Base-by-base conservation (phyloP, 2,329 filamentous ascomycete species). In the Fusarium scirpi region DNA sequence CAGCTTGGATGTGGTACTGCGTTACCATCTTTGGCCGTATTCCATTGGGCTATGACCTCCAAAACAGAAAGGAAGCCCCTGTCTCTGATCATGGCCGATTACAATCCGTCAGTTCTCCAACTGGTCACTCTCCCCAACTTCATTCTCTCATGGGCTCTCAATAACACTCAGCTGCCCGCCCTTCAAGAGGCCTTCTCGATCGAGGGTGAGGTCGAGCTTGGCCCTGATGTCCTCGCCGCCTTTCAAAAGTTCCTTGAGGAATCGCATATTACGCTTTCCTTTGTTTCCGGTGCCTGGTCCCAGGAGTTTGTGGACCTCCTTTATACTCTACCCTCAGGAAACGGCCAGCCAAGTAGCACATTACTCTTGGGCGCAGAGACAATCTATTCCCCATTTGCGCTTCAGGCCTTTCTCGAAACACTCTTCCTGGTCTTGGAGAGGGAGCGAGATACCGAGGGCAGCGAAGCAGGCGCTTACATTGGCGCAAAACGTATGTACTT, bases 401-500 rank as follows among this genome's bases (percentile, higher is more conserved):
- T 94, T 24, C 82, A 83, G 38, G 85, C 89, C 0, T 96, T 95
- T 76, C 88, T 90, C 1, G 87, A 91, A 41, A 89, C 90, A 7
- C 82, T 94, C 15, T 84, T 91, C 44, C 81, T 81, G 6, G 81
- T 93, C 18, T 80, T 94, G 46, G 76, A 83, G 22, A 80, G 80
- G 52, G 84, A 89, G 52, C 59, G 65, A 34, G 34, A 51, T 6
- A 58, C 61, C 3, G 71, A 76, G 4, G 76, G 76, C 6, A 82
- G 84, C 53, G 81, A 82, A 54, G 87, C 89, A 0, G 86, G 86
- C 51, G 89, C 91, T 2, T 82, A 94, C 22, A 86, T 95, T 8
- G 92, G 87, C 5, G 93, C 93, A 2, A 96, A 96, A 82, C 87
- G 89, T 70, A 85, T 94, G 13, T 96, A 96, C 79, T 96, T 96